These are phyloP conservation scores for Penicillium sclerotigenum DNA, from an alignment of 2,329 filamentous ascomycete species.

Conservation along the genomic window DNA sequence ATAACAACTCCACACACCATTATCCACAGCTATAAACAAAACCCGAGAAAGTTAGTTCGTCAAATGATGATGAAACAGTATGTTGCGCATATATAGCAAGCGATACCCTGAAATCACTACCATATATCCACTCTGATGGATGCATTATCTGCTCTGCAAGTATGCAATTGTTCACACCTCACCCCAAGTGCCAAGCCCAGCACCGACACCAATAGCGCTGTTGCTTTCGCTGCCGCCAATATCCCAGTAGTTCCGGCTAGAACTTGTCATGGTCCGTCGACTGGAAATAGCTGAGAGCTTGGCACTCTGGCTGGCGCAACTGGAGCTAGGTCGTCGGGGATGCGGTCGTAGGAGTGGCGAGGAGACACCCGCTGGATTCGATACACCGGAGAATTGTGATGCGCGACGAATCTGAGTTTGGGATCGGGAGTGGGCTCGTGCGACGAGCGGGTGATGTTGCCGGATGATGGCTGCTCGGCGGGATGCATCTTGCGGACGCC, in stretches of 20 bases:
- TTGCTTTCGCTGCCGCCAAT: slow-evolving; percentile 77
- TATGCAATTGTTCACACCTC: slow-evolving; percentile 54
- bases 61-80: background rate
- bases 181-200: slow-evolving; percentile 74
- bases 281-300: slow-evolving; percentile 70
- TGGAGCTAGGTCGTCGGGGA: slow-evolving; percentile 54
- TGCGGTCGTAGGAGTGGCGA: slow-evolving; percentile 43
- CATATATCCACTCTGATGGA: background rate
- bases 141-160: background rate
- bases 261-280: slow-evolving; percentile 55
- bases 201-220: slow-evolving; percentile 66
- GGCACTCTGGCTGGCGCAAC: slow-evolving; percentile 85
- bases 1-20: background rate
- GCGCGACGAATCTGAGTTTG: slow-evolving; percentile 54
- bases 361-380: slow-evolving; percentile 26
- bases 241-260: slow-evolving; percentile 88
- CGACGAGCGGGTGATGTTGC: slow-evolving; percentile 83
- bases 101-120: background rate
- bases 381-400: slow-evolving; percentile 40
- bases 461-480: slow-evolving; percentile 79
- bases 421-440: slow-evolving; percentile 47
- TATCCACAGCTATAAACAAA: background rate
- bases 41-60: background rate
- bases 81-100: background rate
- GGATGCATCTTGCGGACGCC: slow-evolving; percentile 60